These are phyloP conservation scores for Lactarius hengduanensis DNA, from an alignment of 768 basidiomycete genomes.

Conservation along the genomic window DNA sequence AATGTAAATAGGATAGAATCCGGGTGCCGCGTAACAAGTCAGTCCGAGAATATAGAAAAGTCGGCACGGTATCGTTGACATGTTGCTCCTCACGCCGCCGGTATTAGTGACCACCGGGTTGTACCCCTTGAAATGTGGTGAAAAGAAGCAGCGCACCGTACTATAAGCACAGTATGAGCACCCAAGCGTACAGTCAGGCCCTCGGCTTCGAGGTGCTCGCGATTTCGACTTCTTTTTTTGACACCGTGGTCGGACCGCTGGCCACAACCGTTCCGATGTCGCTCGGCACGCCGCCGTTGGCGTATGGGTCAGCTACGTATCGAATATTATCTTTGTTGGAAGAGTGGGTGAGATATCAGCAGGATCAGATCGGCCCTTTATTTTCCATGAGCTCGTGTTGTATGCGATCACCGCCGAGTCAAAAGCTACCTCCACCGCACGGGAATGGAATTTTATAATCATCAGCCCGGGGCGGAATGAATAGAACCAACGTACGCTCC, in stretches of 20 bases:
- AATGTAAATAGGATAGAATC: not conserved
- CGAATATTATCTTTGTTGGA: not conserved
- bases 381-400: not conserved
- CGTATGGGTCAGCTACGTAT: not conserved
- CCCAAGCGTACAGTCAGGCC: not conserved
- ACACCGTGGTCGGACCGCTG: too few species aligned
- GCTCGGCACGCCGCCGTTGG: not conserved
- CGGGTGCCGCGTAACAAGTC: too few species aligned
- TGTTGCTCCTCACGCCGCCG: not conserved
- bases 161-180: not conserved
- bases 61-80: not conserved
- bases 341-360: not conserved
- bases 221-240: not conserved
- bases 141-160: not conserved
- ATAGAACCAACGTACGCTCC: not conserved
- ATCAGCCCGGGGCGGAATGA: not conserved
- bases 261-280: not conserved
- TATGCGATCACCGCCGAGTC: not conserved
- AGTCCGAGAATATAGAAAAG: too few species aligned
- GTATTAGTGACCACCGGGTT: not conserved
- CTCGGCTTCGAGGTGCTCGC: not conserved
- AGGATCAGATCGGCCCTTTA: not conserved
- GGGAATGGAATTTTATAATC: not conserved
- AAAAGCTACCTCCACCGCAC: not conserved
- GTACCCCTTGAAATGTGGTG: not conserved